Percentiles rank a stretch among this genome's conserved stretches.
Conservation (phyloP, 345 rosid genomes). For the Arabis hirsuta region DNA sequence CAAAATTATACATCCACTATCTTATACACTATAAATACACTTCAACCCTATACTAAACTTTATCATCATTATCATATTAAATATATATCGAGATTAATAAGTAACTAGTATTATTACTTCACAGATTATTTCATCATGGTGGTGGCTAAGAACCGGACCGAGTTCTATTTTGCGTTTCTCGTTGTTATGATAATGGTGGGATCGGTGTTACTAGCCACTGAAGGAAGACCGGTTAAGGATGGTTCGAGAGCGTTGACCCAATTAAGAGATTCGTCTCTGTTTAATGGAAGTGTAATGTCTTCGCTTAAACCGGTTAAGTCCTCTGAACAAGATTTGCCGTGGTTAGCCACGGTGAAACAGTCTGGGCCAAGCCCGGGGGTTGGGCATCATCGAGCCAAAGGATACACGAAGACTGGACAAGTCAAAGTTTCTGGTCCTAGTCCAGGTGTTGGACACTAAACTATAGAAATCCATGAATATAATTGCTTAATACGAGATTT, state of each 20-base stretch:
- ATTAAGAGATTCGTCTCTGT: constrained; percentile 7
- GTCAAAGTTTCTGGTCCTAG: constrained; percentile 17
- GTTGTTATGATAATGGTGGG: constrained; percentile 28
- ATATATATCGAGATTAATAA: constrained; percentile 10
- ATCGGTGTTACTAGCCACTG: constrained; percentile 33
- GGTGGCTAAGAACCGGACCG: constrained; percentile 31
- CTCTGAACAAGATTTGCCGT: neutral
- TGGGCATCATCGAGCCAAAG: constrained; percentile 40
- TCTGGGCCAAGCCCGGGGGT: constrained; percentile 43
- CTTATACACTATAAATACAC: constrained; percentile 43
- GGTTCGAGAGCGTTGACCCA: constrained; percentile 15
- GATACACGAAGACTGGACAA: constrained; percentile 10
- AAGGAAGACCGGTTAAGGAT: constrained; percentile 37
- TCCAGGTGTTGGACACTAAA: constrained; percentile 37
- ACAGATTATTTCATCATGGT: constrained; percentile 29
- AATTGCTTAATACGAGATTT: neutral
- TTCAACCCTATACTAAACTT: neutral
- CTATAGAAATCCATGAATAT: neutral
- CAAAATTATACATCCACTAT: neutral
- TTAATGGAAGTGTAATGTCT: constrained; percentile 38
- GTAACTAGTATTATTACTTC: constrained; percentile 5
- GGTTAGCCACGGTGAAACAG: constrained; percentile 39
- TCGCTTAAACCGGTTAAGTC: constrained; percentile 26
- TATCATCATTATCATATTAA: constrained; percentile 28
- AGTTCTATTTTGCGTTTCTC: constrained; percentile 16